These are phyloP conservation scores for Neolentinus lepideus DNA, from an alignment of 1,284 basidiomycete species.

Conservation along the genomic window DNA sequence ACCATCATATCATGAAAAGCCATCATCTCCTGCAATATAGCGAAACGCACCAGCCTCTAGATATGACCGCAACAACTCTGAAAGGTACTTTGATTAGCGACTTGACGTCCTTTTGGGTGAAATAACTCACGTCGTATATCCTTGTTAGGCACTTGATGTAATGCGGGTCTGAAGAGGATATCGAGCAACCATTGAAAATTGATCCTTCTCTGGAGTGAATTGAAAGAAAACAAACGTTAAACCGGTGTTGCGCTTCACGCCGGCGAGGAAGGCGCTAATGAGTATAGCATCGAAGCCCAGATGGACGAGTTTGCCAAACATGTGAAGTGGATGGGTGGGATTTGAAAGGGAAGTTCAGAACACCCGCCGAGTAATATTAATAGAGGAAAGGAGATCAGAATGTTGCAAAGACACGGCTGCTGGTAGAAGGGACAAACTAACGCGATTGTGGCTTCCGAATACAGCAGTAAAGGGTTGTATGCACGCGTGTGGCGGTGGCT, in stretches of 20 bases:
- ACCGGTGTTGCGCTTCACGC: slow-evolving; percentile 73
- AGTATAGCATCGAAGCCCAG: slow-evolving; percentile 72
- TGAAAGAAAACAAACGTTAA: slow-evolving; percentile 52
- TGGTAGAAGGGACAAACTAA: too few species aligned
- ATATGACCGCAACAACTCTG: slow-evolving; percentile 68
- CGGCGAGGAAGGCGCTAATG: slow-evolving; percentile 73
- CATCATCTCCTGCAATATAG: not conserved
- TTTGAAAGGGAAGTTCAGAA: not conserved
- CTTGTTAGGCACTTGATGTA: slow-evolving; percentile 73
- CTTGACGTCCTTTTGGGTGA: not conserved
- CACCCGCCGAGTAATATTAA: not conserved
- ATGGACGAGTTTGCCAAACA: slow-evolving; percentile 63
- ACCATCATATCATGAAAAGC: not conserved
- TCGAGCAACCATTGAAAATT: not conserved
- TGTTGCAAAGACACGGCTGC: too few species aligned
- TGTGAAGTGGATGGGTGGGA: slow-evolving; percentile 15
- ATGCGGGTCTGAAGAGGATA: slow-evolving; percentile 45
- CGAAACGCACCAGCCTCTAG: slow-evolving; percentile 57
- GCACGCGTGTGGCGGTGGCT: too few species aligned
- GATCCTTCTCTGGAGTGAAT: not conserved
- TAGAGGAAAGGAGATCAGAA: too few species aligned
- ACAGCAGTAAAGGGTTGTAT: too few species aligned
- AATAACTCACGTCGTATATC: slow-evolving; percentile 64
- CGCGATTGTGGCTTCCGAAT: too few species aligned
- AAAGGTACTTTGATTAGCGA: slow-evolving; percentile 7